Percentiles rank a stretch among this genome's conserved stretches.
Evolutionary conservation across 257 asterid genomes (phyloP).

Genomic region (Primulina eburnea): DNA sequence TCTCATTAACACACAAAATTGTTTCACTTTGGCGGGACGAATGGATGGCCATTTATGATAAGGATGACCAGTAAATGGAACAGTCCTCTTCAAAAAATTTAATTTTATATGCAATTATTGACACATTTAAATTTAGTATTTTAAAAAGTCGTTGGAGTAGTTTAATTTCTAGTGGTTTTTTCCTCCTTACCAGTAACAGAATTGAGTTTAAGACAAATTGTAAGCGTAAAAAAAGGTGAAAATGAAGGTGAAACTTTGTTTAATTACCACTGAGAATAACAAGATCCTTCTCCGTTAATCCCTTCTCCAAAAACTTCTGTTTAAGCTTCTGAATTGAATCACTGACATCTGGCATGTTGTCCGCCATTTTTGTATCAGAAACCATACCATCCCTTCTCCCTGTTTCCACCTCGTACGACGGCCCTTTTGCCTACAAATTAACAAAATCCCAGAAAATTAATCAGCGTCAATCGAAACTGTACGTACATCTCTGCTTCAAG

Average conservation of each 20-base stretch:
- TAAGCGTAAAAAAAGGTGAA: background rate
- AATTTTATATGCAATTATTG: no score
- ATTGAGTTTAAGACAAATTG: no score
- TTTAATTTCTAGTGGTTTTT: no score
- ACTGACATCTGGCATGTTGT: slow-evolving; percentile 39
- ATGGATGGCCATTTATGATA: no score
- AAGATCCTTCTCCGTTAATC: slow-evolving; percentile 37
- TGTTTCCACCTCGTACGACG: slow-evolving; percentile 39
- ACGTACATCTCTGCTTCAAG: no score
- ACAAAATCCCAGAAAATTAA: background rate
- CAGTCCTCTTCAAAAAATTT: no score
- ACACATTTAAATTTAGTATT: no score
- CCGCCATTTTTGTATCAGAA: slow-evolving; percentile 31
- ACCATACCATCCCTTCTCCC: slow-evolving; percentile 48
- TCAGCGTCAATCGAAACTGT: background rate
- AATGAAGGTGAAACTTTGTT: background rate
- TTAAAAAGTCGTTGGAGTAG: no score
- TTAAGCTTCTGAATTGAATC: slow-evolving; percentile 39
- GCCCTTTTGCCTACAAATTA: slow-evolving; percentile 39
- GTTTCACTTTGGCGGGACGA: no score
- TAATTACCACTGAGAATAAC: slow-evolving; percentile 38
- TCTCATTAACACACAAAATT: no score
- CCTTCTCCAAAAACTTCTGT: slow-evolving; percentile 35
- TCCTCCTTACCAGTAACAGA: no score
- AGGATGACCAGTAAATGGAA: no score